Evolutionary conservation across 805 yeast genomes (phyloP), one percentile per base, ranked within the genome.

Genomic region (Sugiyamaella lignohabitans): DNA sequence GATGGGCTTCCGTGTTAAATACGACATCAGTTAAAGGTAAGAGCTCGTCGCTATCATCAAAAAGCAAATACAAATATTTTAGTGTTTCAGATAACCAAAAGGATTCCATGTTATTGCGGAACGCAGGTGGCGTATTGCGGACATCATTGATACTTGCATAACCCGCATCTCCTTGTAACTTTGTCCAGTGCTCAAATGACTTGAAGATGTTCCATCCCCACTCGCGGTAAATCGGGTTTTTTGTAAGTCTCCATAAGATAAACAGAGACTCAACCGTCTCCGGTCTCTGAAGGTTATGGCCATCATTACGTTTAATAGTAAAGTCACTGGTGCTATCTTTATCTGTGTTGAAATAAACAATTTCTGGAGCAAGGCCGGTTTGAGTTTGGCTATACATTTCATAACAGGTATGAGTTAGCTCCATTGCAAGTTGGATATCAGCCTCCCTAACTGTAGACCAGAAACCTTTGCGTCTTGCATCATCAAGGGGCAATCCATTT

Each of bases 31-130:
- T 77, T 55, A 88, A 68, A 24, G 89, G 87, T 53, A 84, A 66
- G 46, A 78, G 72, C 52, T 75, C 70, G 16, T 72, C 72, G 11
- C 53, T 57, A 49, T 80, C 84, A 53, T 85, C 93, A 65, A 87
- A 87, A 52, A 87, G 68, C 47, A 87, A 66, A 59, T 86, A 86
- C 36, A 88, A 70, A 65, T 88, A 89, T 65, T 89, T 89, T 61
- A 89, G 73, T 2, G 97, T 89, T 63, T 89, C 96, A 1, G 96
- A 89, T 38, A 86, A 72, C 97, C 97, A 89, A 71, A 87, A 87
- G 18, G 94, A 82, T 65, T 88, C 96, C 78, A 85, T 77, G 59
- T 85, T 86, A 64, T 89, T 93, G 45, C 74, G 66, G 51, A 62
- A 63, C 18, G 61, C 59, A 2, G 89, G 80, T 29, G 80, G 78